phyloP scores from a whole-genome alignment of 1,284 basidiomycete genomes.

The Golubevia pallescens region DNA sequence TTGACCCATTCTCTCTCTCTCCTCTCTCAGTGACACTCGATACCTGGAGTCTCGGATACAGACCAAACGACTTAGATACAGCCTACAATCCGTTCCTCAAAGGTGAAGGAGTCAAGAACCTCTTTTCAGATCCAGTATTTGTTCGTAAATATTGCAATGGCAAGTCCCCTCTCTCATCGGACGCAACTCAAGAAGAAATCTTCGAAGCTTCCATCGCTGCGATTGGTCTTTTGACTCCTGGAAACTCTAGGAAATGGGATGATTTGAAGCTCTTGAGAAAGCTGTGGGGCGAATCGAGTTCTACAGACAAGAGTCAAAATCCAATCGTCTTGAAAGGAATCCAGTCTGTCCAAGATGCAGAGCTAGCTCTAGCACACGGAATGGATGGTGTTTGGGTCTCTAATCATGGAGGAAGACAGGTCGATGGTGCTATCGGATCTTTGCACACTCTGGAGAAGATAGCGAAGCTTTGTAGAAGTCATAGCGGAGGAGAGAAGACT shows the following conservation, averaged over 20 bases:
- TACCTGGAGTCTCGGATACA: constrained; percentile 74
- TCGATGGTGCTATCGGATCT: constrained; percentile 45
- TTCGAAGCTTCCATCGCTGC: constrained; percentile 29
- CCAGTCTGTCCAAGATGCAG: constrained; percentile 38
- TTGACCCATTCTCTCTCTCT: neutral
- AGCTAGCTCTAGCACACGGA: constrained; percentile 37
- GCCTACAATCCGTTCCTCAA: constrained; percentile 73
- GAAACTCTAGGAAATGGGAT: constrained; percentile 43
- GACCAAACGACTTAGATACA: constrained; percentile 72
- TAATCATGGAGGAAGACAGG: constrained; percentile 58
- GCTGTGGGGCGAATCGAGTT: constrained; percentile 29
- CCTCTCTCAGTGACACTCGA: constrained; percentile 70
- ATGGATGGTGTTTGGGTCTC: constrained; percentile 56
- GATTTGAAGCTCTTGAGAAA: constrained; percentile 36
- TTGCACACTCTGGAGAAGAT: constrained; percentile 38
- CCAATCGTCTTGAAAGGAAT: constrained; percentile 59
- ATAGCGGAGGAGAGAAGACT: constrained; percentile 12
- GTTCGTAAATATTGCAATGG: constrained; percentile 44
- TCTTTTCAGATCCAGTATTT: constrained; percentile 53
- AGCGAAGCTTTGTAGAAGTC: constrained; percentile 24
- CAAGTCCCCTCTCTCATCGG: constrained; percentile 33
- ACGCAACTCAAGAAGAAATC: constrained; percentile 38
- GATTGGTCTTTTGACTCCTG: constrained; percentile 41
- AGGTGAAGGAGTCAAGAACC: constrained; percentile 65
- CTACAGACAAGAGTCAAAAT: constrained; percentile 6